Percentiles rank a stretch among this genome's conserved stretches.
Conservation (phyloP, 164 flowering plant genomes). For the Magnolia officinalis region DNA sequence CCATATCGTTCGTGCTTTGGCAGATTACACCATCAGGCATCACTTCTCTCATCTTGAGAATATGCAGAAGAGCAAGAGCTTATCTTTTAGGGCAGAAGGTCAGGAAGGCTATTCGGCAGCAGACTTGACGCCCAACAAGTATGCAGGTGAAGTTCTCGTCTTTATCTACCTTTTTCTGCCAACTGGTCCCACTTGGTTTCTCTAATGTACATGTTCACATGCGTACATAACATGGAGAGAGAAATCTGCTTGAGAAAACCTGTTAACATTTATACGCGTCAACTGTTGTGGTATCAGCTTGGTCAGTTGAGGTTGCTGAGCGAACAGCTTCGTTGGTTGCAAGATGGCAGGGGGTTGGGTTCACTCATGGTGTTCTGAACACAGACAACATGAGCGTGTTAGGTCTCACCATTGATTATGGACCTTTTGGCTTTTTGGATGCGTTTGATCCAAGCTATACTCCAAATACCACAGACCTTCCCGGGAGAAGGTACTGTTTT, state of each 20-base stretch:
- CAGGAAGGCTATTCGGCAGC: constrained; percentile 61
- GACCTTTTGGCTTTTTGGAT: constrained; percentile 96
- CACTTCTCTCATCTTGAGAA: constrained; percentile 88
- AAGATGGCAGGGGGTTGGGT: constrained; percentile 97
- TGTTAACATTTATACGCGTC: constrained; percentile 8
- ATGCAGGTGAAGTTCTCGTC: constrained; percentile 53
- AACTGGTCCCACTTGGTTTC: neutral
- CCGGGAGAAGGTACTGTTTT: constrained; percentile 97
- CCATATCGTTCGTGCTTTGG: constrained; percentile 67
- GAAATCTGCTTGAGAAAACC: neutral
- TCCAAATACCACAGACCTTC: constrained; percentile 98
- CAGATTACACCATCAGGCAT: constrained; percentile 78
- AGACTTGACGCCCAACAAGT: constrained; percentile 90
- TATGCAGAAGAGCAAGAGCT: constrained; percentile 61
- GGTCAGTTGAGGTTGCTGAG: constrained; percentile 93
- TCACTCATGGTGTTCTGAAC: constrained; percentile 95
- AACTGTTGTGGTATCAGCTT: constrained; percentile 48
- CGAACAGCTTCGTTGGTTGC: constrained; percentile 92
- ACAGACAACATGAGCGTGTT: constrained; percentile 96
- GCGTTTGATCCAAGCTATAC: constrained; percentile 98
- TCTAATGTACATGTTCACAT: neutral
- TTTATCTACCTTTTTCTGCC: neutral
- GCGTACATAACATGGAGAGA: neutral
- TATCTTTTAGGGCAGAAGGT: constrained; percentile 69
- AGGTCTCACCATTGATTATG: constrained; percentile 97